Conservation (phyloP, 345 rosid genomes). For the Eucalyptus rudis region DNA sequence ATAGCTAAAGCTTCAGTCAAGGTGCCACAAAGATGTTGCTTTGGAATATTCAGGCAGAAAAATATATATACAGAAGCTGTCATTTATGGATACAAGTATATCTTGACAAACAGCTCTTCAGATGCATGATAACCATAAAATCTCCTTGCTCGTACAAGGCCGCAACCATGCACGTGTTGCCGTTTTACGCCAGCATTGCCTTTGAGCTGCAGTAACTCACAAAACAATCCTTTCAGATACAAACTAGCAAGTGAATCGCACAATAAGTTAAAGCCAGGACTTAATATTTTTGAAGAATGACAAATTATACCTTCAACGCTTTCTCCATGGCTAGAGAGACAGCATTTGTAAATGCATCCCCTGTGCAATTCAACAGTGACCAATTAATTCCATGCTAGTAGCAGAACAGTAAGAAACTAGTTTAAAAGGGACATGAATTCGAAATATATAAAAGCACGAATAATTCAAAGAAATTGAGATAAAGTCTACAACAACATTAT, state of each 20-base stretch:
- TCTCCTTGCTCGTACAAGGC: slow-evolving; percentile 71
- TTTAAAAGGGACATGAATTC: neutral
- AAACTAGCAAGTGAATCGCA: neutral
- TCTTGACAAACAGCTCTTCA: slow-evolving; percentile 88
- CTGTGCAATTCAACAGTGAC: slow-evolving; percentile 22
- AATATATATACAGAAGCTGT: neutral
- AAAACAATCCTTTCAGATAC: neutral
- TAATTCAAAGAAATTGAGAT: neutral
- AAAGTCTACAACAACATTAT: neutral
- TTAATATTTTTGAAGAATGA: neutral
- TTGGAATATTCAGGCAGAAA: neutral
- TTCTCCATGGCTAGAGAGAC: slow-evolving; percentile 64
- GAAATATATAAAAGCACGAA: neutral
- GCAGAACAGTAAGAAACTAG: neutral
- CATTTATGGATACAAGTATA: slow-evolving; percentile 67
- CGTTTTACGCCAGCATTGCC: slow-evolving; percentile 54
- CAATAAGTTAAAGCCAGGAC: neutral
- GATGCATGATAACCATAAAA: slow-evolving; percentile 80
- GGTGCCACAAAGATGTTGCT: neutral
- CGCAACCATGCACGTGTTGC: slow-evolving; percentile 78
- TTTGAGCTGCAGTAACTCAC: slow-evolving; percentile 39
- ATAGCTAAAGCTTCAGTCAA: neutral
- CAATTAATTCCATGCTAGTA: neutral
- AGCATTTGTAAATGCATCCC: slow-evolving; percentile 27
- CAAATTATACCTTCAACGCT: slow-evolving; percentile 56